Conservation (phyloP, 2,329 filamentous ascomycete species). For the Botrytis byssoidea region DNA sequence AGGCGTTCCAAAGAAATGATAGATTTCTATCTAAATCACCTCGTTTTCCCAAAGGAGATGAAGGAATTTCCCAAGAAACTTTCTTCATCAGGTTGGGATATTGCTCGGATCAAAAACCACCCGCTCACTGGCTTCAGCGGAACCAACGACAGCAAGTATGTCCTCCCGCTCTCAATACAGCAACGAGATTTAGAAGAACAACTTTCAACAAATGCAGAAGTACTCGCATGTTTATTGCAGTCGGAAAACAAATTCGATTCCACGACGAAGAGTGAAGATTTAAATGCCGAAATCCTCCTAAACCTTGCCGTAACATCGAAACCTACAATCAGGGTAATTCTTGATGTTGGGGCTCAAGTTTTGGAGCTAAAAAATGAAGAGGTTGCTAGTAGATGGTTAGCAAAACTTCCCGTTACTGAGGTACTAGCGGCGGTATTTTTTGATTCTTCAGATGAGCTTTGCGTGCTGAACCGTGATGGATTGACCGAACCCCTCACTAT, state of each 20-base stretch:
- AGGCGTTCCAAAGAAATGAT: constrained; percentile 53
- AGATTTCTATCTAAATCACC: constrained; percentile 59
- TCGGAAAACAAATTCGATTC: constrained; percentile 48
- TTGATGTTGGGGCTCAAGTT: constrained; percentile 71
- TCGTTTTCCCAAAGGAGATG: constrained; percentile 61
- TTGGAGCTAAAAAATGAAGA: constrained; percentile 59
- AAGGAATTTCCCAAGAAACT: constrained; percentile 64
- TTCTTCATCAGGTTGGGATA: constrained; percentile 66
- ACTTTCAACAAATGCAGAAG: constrained; percentile 65
- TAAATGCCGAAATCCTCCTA: constrained; percentile 47
- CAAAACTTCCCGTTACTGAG: constrained; percentile 21
- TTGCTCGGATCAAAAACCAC: constrained; percentile 48
- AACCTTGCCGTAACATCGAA: constrained; percentile 43
- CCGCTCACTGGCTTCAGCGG: constrained; percentile 67
- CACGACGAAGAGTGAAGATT: constrained; percentile 25
- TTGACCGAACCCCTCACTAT: constrained; percentile 50
- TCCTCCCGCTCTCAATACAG: constrained; percentile 55
- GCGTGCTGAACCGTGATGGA: constrained; percentile 51
- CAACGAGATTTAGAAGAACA: constrained; percentile 56
- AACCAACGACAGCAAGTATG: constrained; percentile 60
- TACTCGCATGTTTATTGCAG: constrained; percentile 58
- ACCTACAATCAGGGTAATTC: constrained; percentile 53
- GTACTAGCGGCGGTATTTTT: constrained; percentile 57
- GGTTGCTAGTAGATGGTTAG: constrained; percentile 56
- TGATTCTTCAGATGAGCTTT: constrained; percentile 53